Conservation (phyloP, 345 rosid genomes). For the Bretschneidera sinensis region DNA sequence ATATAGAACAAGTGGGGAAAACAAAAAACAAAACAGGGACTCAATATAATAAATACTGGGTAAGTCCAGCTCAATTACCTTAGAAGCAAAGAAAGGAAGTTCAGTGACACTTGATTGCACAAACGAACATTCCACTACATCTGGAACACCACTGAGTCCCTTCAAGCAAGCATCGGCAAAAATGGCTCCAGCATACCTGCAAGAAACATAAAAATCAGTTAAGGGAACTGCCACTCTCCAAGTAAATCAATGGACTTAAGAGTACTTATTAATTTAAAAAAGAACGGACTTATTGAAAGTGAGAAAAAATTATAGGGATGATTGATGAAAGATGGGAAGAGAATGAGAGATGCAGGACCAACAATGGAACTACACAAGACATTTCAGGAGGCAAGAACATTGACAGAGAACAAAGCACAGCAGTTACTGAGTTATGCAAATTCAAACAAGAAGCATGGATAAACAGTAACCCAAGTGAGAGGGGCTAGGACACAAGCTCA, state of each 20-base stretch:
- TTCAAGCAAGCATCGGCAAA: conserved; percentile 85
- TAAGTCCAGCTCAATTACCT: conserved; percentile 30
- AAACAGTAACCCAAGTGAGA: too few species aligned
- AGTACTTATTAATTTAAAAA: neutral
- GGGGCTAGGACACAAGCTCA: too few species aligned
- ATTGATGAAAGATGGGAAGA: neutral
- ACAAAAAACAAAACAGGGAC: neutral
- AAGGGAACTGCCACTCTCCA: too few species aligned
- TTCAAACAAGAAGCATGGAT: too few species aligned
- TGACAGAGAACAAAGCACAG: too few species aligned
- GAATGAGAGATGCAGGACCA: neutral
- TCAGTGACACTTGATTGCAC: conserved; percentile 76
- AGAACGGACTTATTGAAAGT: neutral
- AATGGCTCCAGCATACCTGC: conserved; percentile 82
- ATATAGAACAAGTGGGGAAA: neutral
- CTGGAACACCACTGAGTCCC: conserved; percentile 80
- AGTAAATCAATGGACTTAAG: too few species aligned
- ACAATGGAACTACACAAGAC: neutral
- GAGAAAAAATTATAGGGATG: neutral
- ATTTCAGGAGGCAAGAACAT: too few species aligned
- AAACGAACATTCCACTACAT: conserved; percentile 69
- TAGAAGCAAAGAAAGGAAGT: conserved; percentile 81
- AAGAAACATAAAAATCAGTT: neutral
- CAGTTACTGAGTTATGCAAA: too few species aligned
- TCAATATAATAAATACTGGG: neutral